phyloP scores from a whole-genome alignment of 768 basidiomycete species.

The Podaxis rugospora region DNA sequence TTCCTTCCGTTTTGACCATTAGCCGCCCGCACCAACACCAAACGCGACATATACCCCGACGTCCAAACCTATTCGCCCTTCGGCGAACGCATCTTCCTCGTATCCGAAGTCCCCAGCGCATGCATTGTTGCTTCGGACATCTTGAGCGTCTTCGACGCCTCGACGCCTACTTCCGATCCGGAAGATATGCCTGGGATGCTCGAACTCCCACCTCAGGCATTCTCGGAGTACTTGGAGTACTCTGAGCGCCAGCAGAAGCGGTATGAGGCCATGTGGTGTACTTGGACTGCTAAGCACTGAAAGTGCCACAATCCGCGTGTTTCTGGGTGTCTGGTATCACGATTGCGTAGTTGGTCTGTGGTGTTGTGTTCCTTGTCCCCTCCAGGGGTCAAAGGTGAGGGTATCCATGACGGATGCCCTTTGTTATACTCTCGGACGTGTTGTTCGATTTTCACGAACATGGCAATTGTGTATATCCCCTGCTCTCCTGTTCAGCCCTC shows the following conservation, averaged over 20 bases:
- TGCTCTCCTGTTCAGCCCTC: neutral
- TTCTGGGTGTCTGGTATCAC: neutral
- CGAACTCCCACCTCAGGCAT: constrained; percentile 58
- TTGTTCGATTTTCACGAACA: neutral
- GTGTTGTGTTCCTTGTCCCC: neutral
- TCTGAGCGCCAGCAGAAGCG: constrained; percentile 47
- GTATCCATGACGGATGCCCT: neutral
- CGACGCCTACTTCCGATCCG: neutral
- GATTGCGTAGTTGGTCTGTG: neutral
- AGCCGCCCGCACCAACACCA: constrained; percentile 55
- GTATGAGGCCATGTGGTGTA: constrained; percentile 56
- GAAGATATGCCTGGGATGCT: constrained; percentile 42
- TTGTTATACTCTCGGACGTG: neutral
- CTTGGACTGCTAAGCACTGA: constrained; percentile 32
- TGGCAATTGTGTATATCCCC: neutral
- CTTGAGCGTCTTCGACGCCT: constrained; percentile 50
- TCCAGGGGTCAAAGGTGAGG: neutral
- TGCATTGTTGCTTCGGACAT: constrained; percentile 59
- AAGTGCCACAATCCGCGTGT: neutral
- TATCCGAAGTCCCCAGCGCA: constrained; percentile 51
- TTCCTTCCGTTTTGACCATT: neutral
- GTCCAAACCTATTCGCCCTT: constrained; percentile 64
- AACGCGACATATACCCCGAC: constrained; percentile 56
- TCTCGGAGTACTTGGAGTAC: constrained; percentile 52
- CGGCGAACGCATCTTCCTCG: constrained; percentile 62